These are phyloP conservation scores for Solanum hybrid DNA, from an alignment of 305 asterid genomes.

Conservation along the genomic window DNA sequence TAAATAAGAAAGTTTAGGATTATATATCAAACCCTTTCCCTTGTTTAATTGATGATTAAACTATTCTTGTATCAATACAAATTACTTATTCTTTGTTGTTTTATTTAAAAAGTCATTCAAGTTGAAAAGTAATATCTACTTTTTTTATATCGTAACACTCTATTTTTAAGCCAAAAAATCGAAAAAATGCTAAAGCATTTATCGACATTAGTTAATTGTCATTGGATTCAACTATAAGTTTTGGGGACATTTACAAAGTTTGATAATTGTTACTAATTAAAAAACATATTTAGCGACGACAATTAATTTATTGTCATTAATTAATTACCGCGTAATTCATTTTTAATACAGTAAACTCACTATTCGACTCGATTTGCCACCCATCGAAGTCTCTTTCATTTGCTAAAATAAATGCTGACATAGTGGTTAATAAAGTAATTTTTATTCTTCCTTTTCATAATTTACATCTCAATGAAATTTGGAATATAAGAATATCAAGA, in stretches of 20 bases:
- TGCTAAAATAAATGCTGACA: background rate
- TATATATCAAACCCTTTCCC: background rate
- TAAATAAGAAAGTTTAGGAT: too few species aligned
- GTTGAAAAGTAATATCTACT: background rate
- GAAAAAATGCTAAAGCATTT: background rate
- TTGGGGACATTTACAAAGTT: background rate
- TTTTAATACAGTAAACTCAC: background rate
- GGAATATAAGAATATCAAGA: background rate
- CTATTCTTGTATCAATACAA: background rate
- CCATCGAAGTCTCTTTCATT: background rate
- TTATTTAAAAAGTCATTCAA: background rate
- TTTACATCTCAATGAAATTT: background rate
- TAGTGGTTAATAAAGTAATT: background rate
- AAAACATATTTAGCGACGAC: too few species aligned
- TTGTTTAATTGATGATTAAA: background rate
- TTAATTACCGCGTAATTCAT: too few species aligned
- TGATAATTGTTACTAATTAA: background rate
- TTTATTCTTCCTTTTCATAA: background rate
- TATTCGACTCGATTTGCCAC: background rate
- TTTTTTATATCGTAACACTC: background rate
- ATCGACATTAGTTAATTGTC: background rate
- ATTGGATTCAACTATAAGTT: too few species aligned
- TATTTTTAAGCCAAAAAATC: background rate
- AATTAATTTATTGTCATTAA: too few species aligned
- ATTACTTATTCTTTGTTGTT: background rate